Base-by-base conservation (phyloP, 768 basidiomycete genomes). In the Mycena maculata region DNA sequence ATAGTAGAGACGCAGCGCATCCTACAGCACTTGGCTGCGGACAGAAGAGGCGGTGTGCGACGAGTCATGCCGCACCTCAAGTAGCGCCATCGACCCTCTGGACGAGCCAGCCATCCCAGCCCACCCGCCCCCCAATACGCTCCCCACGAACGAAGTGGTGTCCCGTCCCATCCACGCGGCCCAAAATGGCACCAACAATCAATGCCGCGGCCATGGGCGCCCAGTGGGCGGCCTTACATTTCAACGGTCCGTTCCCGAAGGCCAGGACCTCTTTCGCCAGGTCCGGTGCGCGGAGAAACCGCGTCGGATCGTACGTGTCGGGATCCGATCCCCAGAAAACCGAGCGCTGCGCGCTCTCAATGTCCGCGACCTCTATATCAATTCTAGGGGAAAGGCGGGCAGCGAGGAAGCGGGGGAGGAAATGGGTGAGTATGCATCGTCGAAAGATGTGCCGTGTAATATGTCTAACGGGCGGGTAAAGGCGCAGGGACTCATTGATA, bases 191-290 rank as follows among this genome's bases (percentile, higher is more conserved):
- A 0, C 81, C 84, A 4, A 80, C 80, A 30, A 90, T 78, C 2
- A 88, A 65, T 0, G 79, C 88, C 3, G 83, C 85, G 1, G 86
- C 85, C 54, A 84, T 80, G 1, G 86, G 83, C 8, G 86, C 88
- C 82, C 87, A 88, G 4, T 73, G 75, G 20, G 72, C 71, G 0
- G 85, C 88, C 10, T 84, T 78, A 53, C 87, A 88, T n/a, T 76
- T 71, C 56, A 88, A 69, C 13, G 76, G 76, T 2, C 86, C 86
- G 54, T 73, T 69, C 2, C 89, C 89, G 69, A 90, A 90, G 0
- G 86, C 78, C 12, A 84, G 69, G 70, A 72, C 62, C 31, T 77
- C 65, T 3, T 57, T 60, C 12, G 63, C 60, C 44, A 69, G 75
- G 62, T 71, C 72, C 49, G 18, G 73, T 41, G 11, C 74, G 69